Percentiles rank a stretch among this genome's conserved stretches.
Evolutionary conservation across 2,329 filamentous ascomycete species (phyloP).

Genomic region (Claviceps sp.): DNA sequence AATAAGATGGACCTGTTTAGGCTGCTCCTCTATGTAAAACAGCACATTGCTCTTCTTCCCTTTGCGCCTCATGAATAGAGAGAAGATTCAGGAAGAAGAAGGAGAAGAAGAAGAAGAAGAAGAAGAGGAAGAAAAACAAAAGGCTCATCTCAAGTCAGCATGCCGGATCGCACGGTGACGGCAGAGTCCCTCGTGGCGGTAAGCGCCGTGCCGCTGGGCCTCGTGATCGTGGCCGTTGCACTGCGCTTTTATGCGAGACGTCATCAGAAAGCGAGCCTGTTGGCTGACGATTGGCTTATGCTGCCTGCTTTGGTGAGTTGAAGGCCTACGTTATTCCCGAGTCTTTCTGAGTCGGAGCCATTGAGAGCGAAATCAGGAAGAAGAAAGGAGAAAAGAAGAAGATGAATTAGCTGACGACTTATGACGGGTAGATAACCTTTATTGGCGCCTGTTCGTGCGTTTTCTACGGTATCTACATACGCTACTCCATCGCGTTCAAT

Average conservation of each 20-base stretch:
- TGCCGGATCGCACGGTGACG: not conserved
- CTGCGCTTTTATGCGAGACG: constrained; percentile 9
- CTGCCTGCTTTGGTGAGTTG: constrained; percentile 6
- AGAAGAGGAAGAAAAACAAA: not conserved
- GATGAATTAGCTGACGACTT: not conserved
- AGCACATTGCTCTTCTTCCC: no score
- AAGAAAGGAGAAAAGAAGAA: not conserved
- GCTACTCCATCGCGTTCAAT: not conserved
- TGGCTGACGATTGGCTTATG: constrained; percentile 9
- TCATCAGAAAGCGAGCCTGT: constrained; percentile 4
- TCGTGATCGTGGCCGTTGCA: constrained; percentile 5
- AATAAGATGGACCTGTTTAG: not conserved
- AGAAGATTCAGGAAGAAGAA: no score
- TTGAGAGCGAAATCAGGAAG: no score
- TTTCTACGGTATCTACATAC: not conserved
- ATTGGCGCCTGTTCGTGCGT: not conserved
- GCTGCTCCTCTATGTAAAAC: no score
- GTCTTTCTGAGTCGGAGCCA: not conserved
- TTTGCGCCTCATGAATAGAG: no score
- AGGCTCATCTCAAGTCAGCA: not conserved
- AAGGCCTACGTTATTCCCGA: not conserved
- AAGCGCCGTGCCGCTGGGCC: not conserved
- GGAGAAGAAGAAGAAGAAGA: not conserved
- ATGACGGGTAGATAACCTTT: not conserved
- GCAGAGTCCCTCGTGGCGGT: not conserved